A percentile compares a stretch with the other conserved stretches of the same genome.
Evolutionary conservation across 1,284 basidiomycete genomes (phyloP).

Genomic region (Pisolithus thermaeus): DNA sequence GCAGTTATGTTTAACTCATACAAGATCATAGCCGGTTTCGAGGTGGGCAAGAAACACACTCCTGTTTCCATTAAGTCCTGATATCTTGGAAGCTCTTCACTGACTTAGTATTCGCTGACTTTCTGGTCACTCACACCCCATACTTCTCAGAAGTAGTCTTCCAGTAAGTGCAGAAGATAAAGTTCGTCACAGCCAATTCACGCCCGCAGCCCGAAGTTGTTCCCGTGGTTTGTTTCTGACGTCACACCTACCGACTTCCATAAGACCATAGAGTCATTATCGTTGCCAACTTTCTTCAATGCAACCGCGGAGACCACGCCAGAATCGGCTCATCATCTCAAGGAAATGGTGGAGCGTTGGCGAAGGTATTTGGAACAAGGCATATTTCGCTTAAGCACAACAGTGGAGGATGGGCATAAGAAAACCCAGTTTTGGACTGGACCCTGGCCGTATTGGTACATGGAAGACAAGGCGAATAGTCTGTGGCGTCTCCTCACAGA

Average conservation of each 20-base stretch:
- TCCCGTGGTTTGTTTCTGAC: slow-evolving; percentile 94
- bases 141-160: slow-evolving; percentile 79
- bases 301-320: slow-evolving; percentile 19
- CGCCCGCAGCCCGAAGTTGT: slow-evolving; percentile 69
- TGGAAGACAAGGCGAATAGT: slow-evolving; percentile 55
- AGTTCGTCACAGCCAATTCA: not conserved
- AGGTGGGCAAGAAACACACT: slow-evolving; percentile 30
- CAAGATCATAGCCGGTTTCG: slow-evolving; percentile 71
- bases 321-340: slow-evolving; percentile 39
- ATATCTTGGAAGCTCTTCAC: slow-evolving; percentile 67
- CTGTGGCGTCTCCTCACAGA: slow-evolving; percentile 56
- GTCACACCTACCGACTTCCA: slow-evolving; percentile 78
- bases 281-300: slow-evolving; percentile 58
- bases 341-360: slow-evolving; percentile 71
- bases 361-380: slow-evolving; percentile 62
- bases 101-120: slow-evolving; percentile 93
- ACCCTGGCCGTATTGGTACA: slow-evolving; percentile 78
- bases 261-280: slow-evolving; percentile 44
- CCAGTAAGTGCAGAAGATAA: slow-evolving; percentile 55
- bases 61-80: slow-evolving; percentile 1
- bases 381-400: slow-evolving; percentile 57
- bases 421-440: slow-evolving; percentile 79
- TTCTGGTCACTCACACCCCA: slow-evolving; percentile 83
- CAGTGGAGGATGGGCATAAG: slow-evolving; percentile 34
- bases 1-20: not conserved